These are phyloP conservation scores for Pseudopithomyces maydicus DNA, from an alignment of 2,329 filamentous ascomycete species.

Conservation along the genomic window DNA sequence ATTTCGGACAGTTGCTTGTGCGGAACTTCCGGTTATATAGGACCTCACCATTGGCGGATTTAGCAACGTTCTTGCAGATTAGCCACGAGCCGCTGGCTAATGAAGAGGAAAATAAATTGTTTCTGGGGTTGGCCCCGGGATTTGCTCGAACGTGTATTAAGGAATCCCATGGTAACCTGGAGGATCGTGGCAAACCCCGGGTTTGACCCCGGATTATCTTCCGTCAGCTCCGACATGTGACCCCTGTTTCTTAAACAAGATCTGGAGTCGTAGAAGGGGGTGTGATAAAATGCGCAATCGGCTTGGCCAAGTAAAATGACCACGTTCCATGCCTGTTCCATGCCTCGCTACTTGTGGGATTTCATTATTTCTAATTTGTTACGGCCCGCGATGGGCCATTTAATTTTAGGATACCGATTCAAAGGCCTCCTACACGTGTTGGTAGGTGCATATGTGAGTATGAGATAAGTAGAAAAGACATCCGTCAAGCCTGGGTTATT, in stretches of 20 bases:
- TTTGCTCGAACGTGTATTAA: too few species aligned
- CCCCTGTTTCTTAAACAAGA: background rate
- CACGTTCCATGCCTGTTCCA: background rate
- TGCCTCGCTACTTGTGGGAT: constrained; percentile 3
- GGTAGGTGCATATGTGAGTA: too few species aligned
- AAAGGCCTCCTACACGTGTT: too few species aligned
- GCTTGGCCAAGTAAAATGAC: background rate
- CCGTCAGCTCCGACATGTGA: background rate
- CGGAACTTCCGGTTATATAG: too few species aligned
- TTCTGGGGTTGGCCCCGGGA: too few species aligned
- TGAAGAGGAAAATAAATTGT: too few species aligned
- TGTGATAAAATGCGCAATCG: background rate
- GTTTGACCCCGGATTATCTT: background rate
- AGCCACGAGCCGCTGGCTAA: too few species aligned
- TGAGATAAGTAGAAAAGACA: too few species aligned
- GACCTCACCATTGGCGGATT: too few species aligned
- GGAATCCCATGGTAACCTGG: background rate
- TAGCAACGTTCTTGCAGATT: too few species aligned
- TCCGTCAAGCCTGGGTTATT: too few species aligned
- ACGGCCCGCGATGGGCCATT: background rate
- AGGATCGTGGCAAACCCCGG: background rate
- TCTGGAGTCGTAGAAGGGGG: background rate
- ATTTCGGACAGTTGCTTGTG: too few species aligned
- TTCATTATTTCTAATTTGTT: constrained; percentile 1
- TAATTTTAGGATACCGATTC: background rate